These are phyloP conservation scores for Ceratocystis huliohia DNA, from an alignment of 2,329 filamentous ascomycete genomes.

Conservation along the genomic window DNA sequence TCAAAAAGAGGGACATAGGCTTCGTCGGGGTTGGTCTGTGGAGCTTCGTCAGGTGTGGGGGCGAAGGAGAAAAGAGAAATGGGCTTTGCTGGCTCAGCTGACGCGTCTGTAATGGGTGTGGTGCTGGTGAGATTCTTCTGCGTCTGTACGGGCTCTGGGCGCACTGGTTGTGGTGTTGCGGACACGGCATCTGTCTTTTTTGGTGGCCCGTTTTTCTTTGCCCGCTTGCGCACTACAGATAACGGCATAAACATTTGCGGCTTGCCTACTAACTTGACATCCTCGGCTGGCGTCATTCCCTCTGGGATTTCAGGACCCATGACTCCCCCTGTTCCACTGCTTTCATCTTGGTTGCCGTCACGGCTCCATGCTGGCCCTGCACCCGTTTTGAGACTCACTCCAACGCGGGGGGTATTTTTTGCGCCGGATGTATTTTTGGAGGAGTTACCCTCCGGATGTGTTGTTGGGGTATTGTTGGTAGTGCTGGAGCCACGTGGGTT, in stretches of 20 bases:
- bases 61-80: constrained; percentile 58
- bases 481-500: constrained; percentile 22
- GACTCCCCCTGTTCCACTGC: constrained; percentile 23
- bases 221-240: constrained; percentile 64
- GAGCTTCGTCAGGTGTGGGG: constrained; percentile 27
- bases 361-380: constrained; percentile 70
- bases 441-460: constrained; percentile 20
- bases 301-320: constrained; percentile 38
- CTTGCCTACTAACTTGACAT: constrained; percentile 61
- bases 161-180: neutral
- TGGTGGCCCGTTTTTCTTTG: constrained; percentile 50
- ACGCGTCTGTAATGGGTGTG: neutral
- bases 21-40: constrained; percentile 23
- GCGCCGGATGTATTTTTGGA: neutral
- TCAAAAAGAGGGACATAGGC: constrained; percentile 43
- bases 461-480: constrained; percentile 15
- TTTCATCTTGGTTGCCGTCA: constrained; percentile 28
- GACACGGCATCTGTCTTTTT: constrained; percentile 22
- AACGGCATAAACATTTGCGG: constrained; percentile 80
- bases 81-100: constrained; percentile 29
- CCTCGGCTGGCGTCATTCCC: constrained; percentile 46
- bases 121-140: neutral
- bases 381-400: constrained; percentile 66
- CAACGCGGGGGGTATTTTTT: constrained; percentile 26
- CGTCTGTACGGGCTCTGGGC: neutral